Percentiles rank a stretch among this genome's conserved stretches.
Conservation (phyloP, 148 eudicot species). For the Spergularia marina region DNA sequence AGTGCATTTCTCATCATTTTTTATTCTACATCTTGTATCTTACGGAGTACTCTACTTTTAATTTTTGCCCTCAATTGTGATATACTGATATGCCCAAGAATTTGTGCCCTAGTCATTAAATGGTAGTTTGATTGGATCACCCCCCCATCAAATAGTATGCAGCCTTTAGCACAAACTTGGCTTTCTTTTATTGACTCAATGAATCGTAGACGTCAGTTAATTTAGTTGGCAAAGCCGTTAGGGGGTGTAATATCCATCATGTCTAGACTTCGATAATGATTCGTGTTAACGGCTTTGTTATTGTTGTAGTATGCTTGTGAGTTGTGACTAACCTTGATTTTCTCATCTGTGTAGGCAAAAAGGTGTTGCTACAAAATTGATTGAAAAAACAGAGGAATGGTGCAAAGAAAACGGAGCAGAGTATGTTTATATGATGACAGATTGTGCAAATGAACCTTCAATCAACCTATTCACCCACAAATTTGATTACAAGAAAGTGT, state of each 20-base stretch:
- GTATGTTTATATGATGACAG: conserved; percentile 87
- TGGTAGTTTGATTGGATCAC: conserved; percentile 23
- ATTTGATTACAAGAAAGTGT: conserved; percentile 50
- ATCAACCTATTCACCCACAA: conserved; percentile 70
- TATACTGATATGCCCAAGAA: conserved; percentile 30
- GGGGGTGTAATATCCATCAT: no score
- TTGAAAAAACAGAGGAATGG: conserved; percentile 62
- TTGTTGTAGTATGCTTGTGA: no score
- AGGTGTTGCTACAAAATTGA: conserved; percentile 59
- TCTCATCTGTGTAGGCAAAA: conserved; percentile 42
- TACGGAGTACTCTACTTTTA: conserved; percentile 4
- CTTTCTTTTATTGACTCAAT: not conserved
- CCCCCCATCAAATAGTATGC: conserved; percentile 8
- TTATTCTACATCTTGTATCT: conserved; percentile 19
- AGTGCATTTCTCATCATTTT: not conserved
- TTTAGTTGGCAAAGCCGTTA: no score
- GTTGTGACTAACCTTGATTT: no score
- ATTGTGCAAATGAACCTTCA: conserved; percentile 62
- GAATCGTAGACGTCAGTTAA: no score
- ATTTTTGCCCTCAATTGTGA: not conserved
- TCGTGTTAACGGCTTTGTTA: no score
- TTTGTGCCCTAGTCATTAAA: conserved; percentile 28
- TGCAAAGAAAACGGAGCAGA: conserved; percentile 58
- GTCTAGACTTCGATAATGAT: no score
- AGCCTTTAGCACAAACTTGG: conserved; percentile 12